Evolutionary conservation across 1,284 basidiomycete species (phyloP).

Genomic region (Mycena sp.): DNA sequence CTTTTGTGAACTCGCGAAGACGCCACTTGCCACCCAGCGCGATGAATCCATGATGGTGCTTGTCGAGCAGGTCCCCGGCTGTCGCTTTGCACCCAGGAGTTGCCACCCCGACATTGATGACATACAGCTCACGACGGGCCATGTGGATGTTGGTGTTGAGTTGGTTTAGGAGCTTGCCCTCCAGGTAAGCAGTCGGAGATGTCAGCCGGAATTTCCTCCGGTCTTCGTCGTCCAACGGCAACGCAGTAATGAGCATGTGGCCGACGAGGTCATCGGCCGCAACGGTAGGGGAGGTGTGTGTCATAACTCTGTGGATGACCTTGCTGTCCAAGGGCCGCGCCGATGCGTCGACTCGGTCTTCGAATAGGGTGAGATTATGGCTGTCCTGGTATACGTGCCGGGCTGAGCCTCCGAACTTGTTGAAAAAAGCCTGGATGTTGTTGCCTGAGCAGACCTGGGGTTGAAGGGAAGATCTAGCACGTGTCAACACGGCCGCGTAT

Average conservation of each 20-base stretch:
- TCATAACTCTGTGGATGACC: background rate
- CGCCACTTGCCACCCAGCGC: conserved; percentile 6
- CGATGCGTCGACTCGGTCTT: background rate
- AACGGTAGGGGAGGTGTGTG: background rate
- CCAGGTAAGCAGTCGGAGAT: conserved; percentile 4
- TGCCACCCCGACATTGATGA: background rate
- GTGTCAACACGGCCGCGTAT: background rate
- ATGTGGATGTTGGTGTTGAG: background rate
- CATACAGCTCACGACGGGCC: conserved; percentile 5
- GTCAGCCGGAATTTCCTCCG: background rate
- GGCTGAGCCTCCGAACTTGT: conserved; percentile 14
- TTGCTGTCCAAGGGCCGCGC: background rate
- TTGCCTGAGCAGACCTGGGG: background rate
- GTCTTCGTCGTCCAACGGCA: conserved; percentile 7
- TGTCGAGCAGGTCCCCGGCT: background rate
- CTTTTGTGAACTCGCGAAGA: conserved; percentile 2
- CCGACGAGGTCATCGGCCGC: background rate
- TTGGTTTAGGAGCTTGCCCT: background rate
- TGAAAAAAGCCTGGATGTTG: conserved; percentile 5
- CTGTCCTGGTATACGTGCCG: conserved; percentile 3
- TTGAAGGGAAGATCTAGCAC: conserved; percentile 10
- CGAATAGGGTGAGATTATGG: background rate
- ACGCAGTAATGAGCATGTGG: conserved; percentile 6
- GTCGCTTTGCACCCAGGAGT: conserved; percentile 12
- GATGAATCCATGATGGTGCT: conserved; percentile 3